Base-by-base conservation (phyloP, 495 filamentous ascomycete genomes). In the Parathielavia appendiculata region DNA sequence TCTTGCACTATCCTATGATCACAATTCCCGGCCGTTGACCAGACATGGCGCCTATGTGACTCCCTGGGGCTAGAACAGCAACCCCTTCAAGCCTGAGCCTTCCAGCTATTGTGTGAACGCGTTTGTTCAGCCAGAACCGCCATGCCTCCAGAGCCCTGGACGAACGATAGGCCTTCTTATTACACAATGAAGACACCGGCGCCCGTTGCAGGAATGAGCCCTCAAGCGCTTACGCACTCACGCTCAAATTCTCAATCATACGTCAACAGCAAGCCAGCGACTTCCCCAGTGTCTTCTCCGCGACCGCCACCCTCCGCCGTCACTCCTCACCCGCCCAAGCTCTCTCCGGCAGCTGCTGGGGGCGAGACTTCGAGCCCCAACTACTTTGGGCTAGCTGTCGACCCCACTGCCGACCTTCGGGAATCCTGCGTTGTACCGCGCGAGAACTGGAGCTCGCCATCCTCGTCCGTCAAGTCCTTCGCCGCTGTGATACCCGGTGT, bases 331-430 rank as follows among this genome's bases (percentile, higher is more conserved):
- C 62, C 73, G 58, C 63, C 74, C 41, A 69, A 71, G 66, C 62
- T 65, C 59, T 73, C 71, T n/a, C 68, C 68, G 53, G 56, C 74
- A 71, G 61, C 48, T 14, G 44, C 62, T 49, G 69, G 63, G 10
- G 62, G 53, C 16, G 57, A 75, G 34, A 71, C 79, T 7, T 68
- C 86, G 19, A 90, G 87, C 66, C 86, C 89, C 19, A 90, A 86
- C 67, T 96, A 96, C 71, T 96, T 96, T 63, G 86, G 86, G 46
- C 78, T 93, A 48, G 73, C 78, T 32, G 73, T 88, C 52, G 87
- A 92, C 43, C 75, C 81, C 34, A 58, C 71, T 22, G 75, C 64
- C 47, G 85, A 88, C 60, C 70, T 80, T n/a, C 76, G 81, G 53
- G 78, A 83, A 49, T 87, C 86, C 2, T 77, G 76, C 48, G 73